Evolutionary conservation across 2,329 filamentous ascomycete genomes (phyloP).

Genomic region (Stagonosporopsis vannaccii): DNA sequence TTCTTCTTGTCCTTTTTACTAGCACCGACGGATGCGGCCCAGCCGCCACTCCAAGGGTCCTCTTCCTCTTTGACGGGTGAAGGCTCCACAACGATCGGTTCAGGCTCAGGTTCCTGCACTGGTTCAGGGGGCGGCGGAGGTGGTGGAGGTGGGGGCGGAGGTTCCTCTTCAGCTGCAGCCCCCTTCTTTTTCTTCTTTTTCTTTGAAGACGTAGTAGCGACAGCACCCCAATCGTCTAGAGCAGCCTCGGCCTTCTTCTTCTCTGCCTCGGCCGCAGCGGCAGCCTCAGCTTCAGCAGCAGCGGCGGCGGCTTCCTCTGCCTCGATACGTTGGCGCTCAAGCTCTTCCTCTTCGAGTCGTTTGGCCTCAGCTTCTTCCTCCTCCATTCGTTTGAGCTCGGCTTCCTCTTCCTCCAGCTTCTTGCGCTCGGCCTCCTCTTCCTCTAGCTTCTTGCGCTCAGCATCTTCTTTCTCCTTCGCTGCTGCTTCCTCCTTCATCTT

Average conservation of each 20-base stretch:
- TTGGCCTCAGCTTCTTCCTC: constrained; percentile 36
- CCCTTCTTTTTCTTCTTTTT: constrained; percentile 49
- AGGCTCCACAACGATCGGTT: constrained; percentile 38
- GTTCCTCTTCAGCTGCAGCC: constrained; percentile 26
- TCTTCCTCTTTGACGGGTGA: constrained; percentile 43
- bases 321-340: constrained; percentile 33
- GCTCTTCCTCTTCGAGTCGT: constrained; percentile 34
- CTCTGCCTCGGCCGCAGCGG: constrained; percentile 30
- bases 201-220: constrained; percentile 33
- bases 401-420: constrained; percentile 33
- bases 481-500: constrained; percentile 49
- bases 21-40: constrained; percentile 3
- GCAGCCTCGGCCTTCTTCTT: constrained; percentile 48
- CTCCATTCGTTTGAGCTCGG: constrained; percentile 17
- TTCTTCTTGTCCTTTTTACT: constrained; percentile 18
- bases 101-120: constrained; percentile 45
- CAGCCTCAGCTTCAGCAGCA: no score
- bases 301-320: constrained; percentile 30
- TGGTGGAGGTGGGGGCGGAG: constrained; percentile 28
- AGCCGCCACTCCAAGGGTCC: constrained; percentile 39
- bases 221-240: constrained; percentile 34
- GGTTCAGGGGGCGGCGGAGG: constrained; percentile 40
- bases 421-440: constrained; percentile 32
- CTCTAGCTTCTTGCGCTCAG: constrained; percentile 27
- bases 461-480: constrained; percentile 30